A percentile compares a stretch with the other conserved stretches of the same genome.
phyloP scores from a whole-genome alignment of 2,329 filamentous ascomycete genomes.

The Nemania serpens region DNA sequence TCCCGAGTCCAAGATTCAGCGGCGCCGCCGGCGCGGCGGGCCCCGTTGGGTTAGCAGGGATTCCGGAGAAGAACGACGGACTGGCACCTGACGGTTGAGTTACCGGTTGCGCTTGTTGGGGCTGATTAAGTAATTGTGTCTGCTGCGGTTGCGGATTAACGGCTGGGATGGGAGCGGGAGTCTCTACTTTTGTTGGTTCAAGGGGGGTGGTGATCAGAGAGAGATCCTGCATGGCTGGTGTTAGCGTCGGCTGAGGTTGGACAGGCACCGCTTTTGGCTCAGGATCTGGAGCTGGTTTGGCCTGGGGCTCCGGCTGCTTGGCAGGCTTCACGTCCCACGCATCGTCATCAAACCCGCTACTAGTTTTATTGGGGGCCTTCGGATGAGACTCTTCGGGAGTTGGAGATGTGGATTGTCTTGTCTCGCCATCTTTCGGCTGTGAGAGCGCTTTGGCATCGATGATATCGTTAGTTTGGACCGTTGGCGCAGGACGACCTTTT shows the following conservation, averaged over 20 bases:
- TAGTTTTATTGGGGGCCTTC: constrained; percentile 39
- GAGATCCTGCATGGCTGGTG: constrained; percentile 56
- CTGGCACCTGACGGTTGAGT: constrained; percentile 58
- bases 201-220: constrained; percentile 59
- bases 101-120: constrained; percentile 43
- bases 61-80: constrained; percentile 61
- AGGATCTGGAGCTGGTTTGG: constrained; percentile 63
- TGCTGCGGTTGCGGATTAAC: constrained; percentile 42
- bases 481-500: constrained; percentile 84
- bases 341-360: constrained; percentile 80
- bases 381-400: constrained; percentile 38
- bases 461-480: constrained; percentile 83
- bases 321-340: constrained; percentile 95
- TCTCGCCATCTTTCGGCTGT: constrained; percentile 56
- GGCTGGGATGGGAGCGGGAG: constrained; percentile 39
- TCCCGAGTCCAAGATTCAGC: constrained; percentile 50
- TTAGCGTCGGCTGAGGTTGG: constrained; percentile 38
- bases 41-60: constrained; percentile 43
- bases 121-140: constrained; percentile 40
- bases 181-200: constrained; percentile 52
- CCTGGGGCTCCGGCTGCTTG: constrained; percentile 55
- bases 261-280: constrained; percentile 49
- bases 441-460: constrained; percentile 88
- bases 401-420: constrained; percentile 48
- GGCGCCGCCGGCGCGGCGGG: constrained; percentile 49